Conservation (phyloP, 2,329 filamentous ascomycete species). For the Trichoderma sp. region DNA sequence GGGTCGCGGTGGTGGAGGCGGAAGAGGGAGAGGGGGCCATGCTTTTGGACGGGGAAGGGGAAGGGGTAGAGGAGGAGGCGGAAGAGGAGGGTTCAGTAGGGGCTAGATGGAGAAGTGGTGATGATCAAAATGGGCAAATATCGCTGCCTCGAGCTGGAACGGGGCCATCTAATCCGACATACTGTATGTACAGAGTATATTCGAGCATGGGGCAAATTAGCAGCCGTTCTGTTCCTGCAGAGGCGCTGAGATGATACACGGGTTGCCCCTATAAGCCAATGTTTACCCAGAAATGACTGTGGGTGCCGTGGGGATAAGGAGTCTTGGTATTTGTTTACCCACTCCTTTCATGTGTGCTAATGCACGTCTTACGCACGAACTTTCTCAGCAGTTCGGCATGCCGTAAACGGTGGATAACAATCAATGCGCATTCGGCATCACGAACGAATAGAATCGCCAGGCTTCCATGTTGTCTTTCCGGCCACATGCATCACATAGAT, state of each 20-base stretch:
- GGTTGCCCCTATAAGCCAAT: neutral
- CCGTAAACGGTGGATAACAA: neutral
- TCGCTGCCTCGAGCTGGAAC: neutral
- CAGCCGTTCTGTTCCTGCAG: neutral
- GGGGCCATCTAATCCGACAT: neutral
- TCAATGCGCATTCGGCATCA: neutral
- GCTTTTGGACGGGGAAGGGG: constrained; percentile 28
- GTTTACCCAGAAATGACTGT: constrained; percentile 1
- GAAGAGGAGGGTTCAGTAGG: neutral
- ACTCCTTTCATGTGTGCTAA: constrained; percentile 7
- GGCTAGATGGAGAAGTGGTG: neutral
- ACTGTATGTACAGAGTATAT: neutral
- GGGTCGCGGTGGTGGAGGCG: constrained; percentile 35
- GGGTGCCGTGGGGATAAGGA: constrained; percentile 8
- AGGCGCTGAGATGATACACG: neutral
- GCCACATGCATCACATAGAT: constrained; percentile 8
- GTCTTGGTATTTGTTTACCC: constrained; percentile 14
- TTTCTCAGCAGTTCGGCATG: neutral
- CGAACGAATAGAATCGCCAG: neutral
- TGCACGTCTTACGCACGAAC: constrained; percentile 11
- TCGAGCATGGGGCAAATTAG: neutral
- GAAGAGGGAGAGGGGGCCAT: constrained; percentile 38
- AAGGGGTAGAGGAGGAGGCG: constrained; percentile 11
- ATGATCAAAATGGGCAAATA: neutral
- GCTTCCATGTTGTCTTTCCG: neutral